These are phyloP conservation scores for Jaminaea rosea DNA, from an alignment of 1,284 basidiomycete species.

Conservation along the genomic window DNA sequence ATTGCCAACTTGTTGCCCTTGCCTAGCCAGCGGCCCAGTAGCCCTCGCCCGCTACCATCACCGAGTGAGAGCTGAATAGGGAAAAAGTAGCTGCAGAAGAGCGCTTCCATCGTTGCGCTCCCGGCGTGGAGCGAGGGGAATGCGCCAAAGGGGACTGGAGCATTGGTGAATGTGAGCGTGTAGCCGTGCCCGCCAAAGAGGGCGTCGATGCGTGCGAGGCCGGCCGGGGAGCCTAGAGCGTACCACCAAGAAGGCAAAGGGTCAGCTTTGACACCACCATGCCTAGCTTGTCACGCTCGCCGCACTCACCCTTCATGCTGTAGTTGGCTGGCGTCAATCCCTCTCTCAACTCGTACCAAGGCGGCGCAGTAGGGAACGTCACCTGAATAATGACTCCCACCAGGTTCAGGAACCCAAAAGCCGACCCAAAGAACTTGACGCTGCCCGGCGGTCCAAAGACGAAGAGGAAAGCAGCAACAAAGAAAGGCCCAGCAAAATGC, in stretches of 20 bases:
- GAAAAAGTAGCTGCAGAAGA: slow-evolving; percentile 94
- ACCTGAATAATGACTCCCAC: slow-evolving; percentile 82
- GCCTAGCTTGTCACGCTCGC: no score
- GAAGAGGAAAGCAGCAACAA: slow-evolving; percentile 60
- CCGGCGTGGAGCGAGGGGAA: slow-evolving; percentile 90
- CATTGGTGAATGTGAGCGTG: slow-evolving; percentile 71
- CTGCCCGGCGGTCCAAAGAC: slow-evolving; percentile 68
- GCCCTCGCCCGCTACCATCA: slow-evolving; percentile 10
- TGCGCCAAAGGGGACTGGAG: slow-evolving; percentile 91
- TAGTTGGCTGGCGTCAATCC: slow-evolving; percentile 92
- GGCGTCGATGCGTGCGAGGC: slow-evolving; percentile 81
- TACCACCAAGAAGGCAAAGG: no score
- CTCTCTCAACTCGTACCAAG: slow-evolving; percentile 93
- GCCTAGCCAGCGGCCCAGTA: background rate
- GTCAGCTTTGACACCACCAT: no score
- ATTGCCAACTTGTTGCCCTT: slow-evolving; percentile 13
- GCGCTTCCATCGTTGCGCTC: slow-evolving; percentile 80
- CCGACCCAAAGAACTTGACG: slow-evolving; percentile 75
- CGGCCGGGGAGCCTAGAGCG: slow-evolving; percentile 88
- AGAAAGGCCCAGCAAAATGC: slow-evolving; percentile 71
- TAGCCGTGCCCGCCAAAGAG: slow-evolving; percentile 74
- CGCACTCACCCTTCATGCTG: slow-evolving; percentile 66
- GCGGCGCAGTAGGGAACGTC: slow-evolving; percentile 81
- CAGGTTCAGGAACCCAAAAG: slow-evolving; percentile 90
- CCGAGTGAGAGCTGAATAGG: slow-evolving; percentile 50